phyloP scores from a whole-genome alignment of 805 yeast genomes.

The Tetrapisispora phaffii region DNA sequence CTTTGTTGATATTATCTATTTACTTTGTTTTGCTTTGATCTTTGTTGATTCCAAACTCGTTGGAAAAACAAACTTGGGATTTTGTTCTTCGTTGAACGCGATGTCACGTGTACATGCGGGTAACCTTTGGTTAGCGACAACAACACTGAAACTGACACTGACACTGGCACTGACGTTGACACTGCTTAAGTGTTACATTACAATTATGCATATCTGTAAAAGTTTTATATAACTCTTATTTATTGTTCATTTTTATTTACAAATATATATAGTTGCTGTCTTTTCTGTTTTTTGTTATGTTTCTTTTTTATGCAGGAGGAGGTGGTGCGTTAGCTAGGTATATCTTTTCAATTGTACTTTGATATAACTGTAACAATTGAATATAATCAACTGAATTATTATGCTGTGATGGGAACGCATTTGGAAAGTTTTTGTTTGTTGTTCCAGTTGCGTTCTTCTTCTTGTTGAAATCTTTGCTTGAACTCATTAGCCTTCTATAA shows the following conservation, averaged over 20 bases:
- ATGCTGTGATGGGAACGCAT: background rate
- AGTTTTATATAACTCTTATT: no score
- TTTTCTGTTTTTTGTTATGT: background rate
- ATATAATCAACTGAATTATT: conserved; percentile 12
- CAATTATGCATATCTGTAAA: no score
- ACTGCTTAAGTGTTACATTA: no score
- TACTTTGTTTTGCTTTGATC: background rate
- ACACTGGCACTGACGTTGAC: no score
- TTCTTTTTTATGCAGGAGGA: conserved; percentile 14
- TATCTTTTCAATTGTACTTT: conserved; percentile 22
- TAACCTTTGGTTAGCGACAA: no score
- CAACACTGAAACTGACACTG: no score
- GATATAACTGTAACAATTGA: conserved; percentile 18
- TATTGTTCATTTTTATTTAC: no score
- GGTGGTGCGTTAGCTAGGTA: conserved; percentile 29
- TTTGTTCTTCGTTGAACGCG: no score
- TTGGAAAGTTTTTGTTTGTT: background rate
- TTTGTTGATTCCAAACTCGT: no score
- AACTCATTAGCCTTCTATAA: conserved; percentile 19
- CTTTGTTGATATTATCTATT: no score
- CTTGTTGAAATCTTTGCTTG: conserved; percentile 18
- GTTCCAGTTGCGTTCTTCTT: background rate
- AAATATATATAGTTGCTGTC: background rate
- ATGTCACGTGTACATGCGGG: no score
- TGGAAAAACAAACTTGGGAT: no score